Percentiles rank a stretch among this genome's conserved stretches.
phyloP scores from a whole-genome alignment of 2,329 filamentous ascomycete genomes.

The Chalara sp. region DNA sequence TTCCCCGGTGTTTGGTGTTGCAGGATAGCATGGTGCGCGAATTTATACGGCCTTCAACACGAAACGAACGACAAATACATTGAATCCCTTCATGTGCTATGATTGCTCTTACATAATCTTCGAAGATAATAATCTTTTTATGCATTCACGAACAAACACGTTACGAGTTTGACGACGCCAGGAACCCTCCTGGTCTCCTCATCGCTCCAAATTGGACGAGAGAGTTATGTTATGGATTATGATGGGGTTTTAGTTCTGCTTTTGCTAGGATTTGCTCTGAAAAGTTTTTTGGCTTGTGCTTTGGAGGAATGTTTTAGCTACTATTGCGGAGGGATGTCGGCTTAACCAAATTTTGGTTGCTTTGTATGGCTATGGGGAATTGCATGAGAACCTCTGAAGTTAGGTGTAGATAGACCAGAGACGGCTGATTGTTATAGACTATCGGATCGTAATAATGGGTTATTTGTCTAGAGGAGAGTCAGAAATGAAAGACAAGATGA shows the following conservation, averaged over 20 bases:
- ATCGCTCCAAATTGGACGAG: neutral
- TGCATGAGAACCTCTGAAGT: neutral
- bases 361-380: neutral
- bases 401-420: neutral
- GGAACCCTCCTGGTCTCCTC: neutral
- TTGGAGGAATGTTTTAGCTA: neutral
- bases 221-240: neutral
- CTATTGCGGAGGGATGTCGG: neutral
- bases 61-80: neutral
- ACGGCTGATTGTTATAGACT: no score
- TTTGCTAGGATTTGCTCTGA: neutral
- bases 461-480: no score
- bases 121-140: neutral
- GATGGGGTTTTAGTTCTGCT: neutral
- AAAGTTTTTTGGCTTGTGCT: neutral
- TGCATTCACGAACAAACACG: neutral
- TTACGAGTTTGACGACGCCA: neutral
- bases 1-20: slow-evolving; percentile 19
- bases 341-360: neutral
- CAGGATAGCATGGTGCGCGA: slow-evolving; percentile 12
- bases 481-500: no score
- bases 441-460: no score
- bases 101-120: neutral
- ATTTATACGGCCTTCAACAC: slow-evolving; percentile 8
- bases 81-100: neutral